Evolutionary conservation across 2,329 filamentous ascomycete species (phyloP).

Genomic region (Diaporthe sp.): DNA sequence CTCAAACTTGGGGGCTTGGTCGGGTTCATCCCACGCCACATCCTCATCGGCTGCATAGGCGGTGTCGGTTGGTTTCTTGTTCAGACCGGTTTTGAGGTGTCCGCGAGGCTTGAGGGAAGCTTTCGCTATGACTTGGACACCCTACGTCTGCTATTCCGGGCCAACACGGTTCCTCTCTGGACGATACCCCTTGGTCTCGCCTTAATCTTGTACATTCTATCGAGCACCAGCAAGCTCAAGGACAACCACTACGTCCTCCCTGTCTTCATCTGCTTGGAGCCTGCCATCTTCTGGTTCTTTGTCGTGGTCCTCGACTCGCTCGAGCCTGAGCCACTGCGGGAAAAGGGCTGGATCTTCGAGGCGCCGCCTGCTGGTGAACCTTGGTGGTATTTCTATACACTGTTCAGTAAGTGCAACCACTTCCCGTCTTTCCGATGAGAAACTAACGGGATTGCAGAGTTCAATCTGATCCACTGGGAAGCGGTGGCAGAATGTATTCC

Average conservation of each 20-base stretch:
- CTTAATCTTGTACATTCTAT: constrained; percentile 74
- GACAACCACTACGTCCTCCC: constrained; percentile 87
- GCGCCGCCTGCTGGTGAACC: constrained; percentile 87
- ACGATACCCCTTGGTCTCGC: constrained; percentile 83
- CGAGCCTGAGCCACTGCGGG: constrained; percentile 75
- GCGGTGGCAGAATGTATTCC: constrained; percentile 89
- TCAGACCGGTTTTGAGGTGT: constrained; percentile 93
- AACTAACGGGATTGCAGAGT: constrained; percentile 67
- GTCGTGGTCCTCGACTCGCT: constrained; percentile 79
- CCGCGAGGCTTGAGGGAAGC: constrained; percentile 87
- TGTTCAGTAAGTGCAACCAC: constrained; percentile 78
- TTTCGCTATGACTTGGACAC: constrained; percentile 86
- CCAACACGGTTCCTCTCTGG: constrained; percentile 87
- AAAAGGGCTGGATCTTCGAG: constrained; percentile 91
- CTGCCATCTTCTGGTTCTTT: constrained; percentile 82
- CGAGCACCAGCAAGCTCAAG: constrained; percentile 71
- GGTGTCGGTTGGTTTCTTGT: constrained; percentile 97
- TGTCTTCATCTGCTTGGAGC: constrained; percentile 85
- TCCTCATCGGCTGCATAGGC: constrained; percentile 96
- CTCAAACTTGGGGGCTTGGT: constrained; percentile 93
- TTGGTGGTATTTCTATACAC: constrained; percentile 97
- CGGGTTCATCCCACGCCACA: constrained; percentile 96
- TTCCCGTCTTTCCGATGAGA: not conserved
- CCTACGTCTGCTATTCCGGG: constrained; percentile 78
- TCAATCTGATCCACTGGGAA: constrained; percentile 84